Percentiles rank a stretch among this genome's conserved stretches.
phyloP scores from a whole-genome alignment of 495 filamentous ascomycete species.

The Talaromyces ruber region DNA sequence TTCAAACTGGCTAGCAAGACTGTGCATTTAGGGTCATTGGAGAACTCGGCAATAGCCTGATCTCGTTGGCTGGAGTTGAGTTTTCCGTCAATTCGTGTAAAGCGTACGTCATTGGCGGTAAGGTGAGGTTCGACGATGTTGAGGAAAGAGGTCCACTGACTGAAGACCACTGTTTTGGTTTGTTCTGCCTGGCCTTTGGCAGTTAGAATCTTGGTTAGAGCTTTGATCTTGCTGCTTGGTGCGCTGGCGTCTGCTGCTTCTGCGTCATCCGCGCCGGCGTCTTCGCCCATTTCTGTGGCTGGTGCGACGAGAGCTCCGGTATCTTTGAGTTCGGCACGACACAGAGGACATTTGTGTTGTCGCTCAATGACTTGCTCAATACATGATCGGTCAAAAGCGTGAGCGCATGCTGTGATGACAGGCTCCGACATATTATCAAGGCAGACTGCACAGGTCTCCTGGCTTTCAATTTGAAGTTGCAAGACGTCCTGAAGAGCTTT shows the following conservation, averaged over 20 bases:
- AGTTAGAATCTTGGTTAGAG: conserved; percentile 67
- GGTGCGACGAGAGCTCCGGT: conserved; percentile 57
- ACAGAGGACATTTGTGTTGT: conserved; percentile 83
- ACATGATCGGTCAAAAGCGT: conserved; percentile 68
- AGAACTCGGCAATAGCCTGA: conserved; percentile 55
- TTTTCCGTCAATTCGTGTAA: conserved; percentile 74
- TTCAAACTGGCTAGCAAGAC: conserved; percentile 77
- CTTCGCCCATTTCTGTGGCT: conserved; percentile 43
- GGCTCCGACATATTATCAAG: conserved; percentile 65
- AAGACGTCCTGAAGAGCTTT: conserved; percentile 68
- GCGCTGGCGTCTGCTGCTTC: conserved; percentile 53
- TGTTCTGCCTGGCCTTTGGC: conserved; percentile 57
- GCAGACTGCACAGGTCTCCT: conserved; percentile 81
- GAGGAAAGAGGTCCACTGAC: conserved; percentile 89
- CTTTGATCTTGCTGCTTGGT: conserved; percentile 77
- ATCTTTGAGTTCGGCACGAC: conserved; percentile 61
- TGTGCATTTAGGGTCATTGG: conserved; percentile 56
- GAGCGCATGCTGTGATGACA: conserved; percentile 83
- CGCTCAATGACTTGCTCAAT: conserved; percentile 71
- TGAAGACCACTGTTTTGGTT: conserved; percentile 85
- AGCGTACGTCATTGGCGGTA: conserved; percentile 48
- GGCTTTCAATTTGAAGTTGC: conserved; percentile 68
- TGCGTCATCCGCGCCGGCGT: conserved; percentile 29
- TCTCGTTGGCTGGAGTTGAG: conserved; percentile 65
- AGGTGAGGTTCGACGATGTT: conserved; percentile 70